These are phyloP conservation scores for Neospermospora avenae DNA, from an alignment of 2,329 filamentous ascomycete species.

Conservation along the genomic window DNA sequence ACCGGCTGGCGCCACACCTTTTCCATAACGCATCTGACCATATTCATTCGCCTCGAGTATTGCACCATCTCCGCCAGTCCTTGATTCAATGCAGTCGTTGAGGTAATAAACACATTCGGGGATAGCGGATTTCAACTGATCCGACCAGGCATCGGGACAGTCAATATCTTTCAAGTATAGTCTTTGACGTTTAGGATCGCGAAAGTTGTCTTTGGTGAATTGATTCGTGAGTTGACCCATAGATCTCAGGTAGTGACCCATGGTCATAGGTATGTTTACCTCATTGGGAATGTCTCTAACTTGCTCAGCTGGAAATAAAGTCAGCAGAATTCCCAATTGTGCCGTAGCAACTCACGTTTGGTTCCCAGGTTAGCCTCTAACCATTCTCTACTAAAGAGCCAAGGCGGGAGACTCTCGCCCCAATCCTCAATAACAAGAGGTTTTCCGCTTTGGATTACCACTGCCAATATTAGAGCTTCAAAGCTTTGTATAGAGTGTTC, in stretches of 20 bases:
- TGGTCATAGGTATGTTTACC: conserved; percentile 76
- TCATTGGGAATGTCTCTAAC: conserved; percentile 76
- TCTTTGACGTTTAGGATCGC: conserved; percentile 75
- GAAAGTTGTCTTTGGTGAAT: conserved; percentile 66
- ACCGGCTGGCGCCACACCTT: conserved; percentile 62
- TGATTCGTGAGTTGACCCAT: conserved; percentile 82
- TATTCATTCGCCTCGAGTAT: conserved; percentile 43
- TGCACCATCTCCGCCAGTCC: conserved; percentile 51
- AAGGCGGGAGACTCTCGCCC: conserved; percentile 68
- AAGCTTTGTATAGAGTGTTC: conserved; percentile 74
- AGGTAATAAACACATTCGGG: conserved; percentile 85
- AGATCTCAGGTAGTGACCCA: conserved; percentile 84
- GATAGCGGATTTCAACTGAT: conserved; percentile 73
- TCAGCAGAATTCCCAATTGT: not conserved
- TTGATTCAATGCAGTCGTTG: conserved; percentile 69
- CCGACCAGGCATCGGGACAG: conserved; percentile 82
- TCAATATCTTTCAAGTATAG: conserved; percentile 98
- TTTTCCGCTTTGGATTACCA: conserved; percentile 78
- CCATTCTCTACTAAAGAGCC: conserved; percentile 79
- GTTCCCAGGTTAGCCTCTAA: conserved; percentile 73
- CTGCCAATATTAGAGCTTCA: conserved; percentile 82
- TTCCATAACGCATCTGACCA: conserved; percentile 41
- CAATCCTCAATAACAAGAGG: conserved; percentile 91
- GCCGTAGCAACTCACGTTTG: conserved; percentile 56
- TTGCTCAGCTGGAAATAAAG: conserved; percentile 62